These are phyloP conservation scores for Pseudozyma tsukubaensis DNA, from an alignment of 1,284 basidiomycete species.

Conservation along the genomic window DNA sequence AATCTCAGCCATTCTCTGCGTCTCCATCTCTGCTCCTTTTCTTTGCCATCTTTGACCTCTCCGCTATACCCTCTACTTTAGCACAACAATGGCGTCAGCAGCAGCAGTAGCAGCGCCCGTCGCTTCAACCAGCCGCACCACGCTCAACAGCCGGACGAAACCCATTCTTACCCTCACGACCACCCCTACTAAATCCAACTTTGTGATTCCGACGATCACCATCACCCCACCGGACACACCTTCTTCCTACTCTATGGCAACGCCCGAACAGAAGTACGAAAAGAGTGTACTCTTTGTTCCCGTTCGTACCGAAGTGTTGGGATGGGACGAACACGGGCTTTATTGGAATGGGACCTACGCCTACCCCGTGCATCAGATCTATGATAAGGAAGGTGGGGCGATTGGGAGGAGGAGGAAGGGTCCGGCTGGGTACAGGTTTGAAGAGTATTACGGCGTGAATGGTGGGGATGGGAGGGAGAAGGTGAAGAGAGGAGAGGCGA, in stretches of 20 bases:
- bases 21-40: background rate
- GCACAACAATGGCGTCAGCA: constrained; percentile 23
- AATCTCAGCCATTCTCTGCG: background rate
- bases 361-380: constrained; percentile 54
- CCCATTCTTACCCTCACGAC: constrained; percentile 21
- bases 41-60: background rate
- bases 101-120: constrained; percentile 16
- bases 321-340: constrained; percentile 62
- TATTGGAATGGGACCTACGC: constrained; percentile 61
- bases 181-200: constrained; percentile 5
- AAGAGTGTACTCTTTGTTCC: constrained; percentile 60
- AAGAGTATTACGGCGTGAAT: constrained; percentile 26
- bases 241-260: constrained; percentile 24
- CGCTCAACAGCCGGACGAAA: background rate
- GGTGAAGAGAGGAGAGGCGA: constrained; percentile 28
- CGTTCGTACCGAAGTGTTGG: constrained; percentile 59
- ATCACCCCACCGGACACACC: constrained; percentile 51
- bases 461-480: constrained; percentile 22
- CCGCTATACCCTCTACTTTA: background rate
- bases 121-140: background rate
- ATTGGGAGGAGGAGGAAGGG: constrained; percentile 47
- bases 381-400: constrained; percentile 33
- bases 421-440: constrained; percentile 40
- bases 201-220: constrained; percentile 48
- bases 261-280: constrained; percentile 55